A percentile compares a stretch with the other conserved stretches of the same genome.
These are phyloP conservation scores for Rhodosorus marinus DNA, from an alignment of 23 red algal genomes.

Conservation along the genomic window DNA sequence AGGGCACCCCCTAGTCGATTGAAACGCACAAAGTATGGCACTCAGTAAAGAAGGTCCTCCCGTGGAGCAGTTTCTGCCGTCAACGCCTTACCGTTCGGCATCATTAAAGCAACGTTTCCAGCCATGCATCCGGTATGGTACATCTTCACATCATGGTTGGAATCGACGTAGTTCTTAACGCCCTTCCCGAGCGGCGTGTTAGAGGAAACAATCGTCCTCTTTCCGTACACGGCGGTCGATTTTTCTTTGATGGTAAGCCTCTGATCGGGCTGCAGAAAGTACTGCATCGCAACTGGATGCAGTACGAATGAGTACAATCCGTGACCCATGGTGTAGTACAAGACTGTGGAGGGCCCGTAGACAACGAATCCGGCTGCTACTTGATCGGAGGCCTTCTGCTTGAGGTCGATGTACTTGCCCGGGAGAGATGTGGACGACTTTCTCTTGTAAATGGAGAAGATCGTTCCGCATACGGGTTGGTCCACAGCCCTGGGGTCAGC, in stretches of 20 bases:
- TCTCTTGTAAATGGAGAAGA: constrained; percentile 84
- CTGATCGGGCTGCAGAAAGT: constrained; percentile 67
- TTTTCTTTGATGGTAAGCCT: constrained; percentile 20
- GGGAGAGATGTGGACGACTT: constrained; percentile 51
- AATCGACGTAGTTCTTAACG: constrained; percentile 9
- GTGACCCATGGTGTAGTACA: constrained; percentile 89
- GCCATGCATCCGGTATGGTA: constrained; percentile 53
- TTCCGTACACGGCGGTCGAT: constrained; percentile 25
- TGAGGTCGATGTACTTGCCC: constrained; percentile 66
- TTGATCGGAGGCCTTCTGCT: constrained; percentile 51
- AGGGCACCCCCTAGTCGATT: too few species aligned
- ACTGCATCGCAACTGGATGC: constrained; percentile 87
- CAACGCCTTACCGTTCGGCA: constrained; percentile 85
- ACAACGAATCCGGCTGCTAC: constrained; percentile 82
- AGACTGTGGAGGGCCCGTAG: constrained; percentile 57
- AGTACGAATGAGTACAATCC: constrained; percentile 89
- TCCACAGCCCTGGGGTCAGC: constrained; percentile 22
- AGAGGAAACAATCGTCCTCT: constrained; percentile 14
- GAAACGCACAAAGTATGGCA: too few species aligned
- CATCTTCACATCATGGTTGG: constrained; percentile 21
- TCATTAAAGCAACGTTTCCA: constrained; percentile 40
- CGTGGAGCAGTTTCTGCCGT: too few species aligned
- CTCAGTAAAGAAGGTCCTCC: too few species aligned
- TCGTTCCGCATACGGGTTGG: constrained; percentile 44
- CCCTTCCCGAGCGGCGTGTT: constrained; percentile 5